phyloP scores from a whole-genome alignment of 2,329 filamentous ascomycete species.

The Aspergillus sp. region DNA sequence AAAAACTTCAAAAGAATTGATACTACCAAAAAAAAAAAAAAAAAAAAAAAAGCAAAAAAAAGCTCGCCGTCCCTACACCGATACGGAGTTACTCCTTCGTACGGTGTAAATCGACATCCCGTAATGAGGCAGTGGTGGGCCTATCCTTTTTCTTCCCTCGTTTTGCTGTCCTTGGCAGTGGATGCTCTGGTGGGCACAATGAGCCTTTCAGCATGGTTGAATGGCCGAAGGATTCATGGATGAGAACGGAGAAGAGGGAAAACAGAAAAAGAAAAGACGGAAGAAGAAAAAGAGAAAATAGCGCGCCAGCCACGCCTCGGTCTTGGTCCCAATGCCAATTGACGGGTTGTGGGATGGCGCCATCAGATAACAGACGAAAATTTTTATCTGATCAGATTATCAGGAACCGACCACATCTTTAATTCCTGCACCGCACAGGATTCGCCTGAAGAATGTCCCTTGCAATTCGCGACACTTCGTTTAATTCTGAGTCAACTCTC shows the following conservation, averaged over 20 bases:
- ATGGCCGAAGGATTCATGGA: neutral
- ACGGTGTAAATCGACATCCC: too few species aligned
- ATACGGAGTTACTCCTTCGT: too few species aligned
- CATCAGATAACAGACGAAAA: conserved; percentile 25
- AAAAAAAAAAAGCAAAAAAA: neutral
- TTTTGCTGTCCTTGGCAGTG: neutral
- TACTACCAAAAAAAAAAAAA: neutral
- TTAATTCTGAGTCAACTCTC: neutral
- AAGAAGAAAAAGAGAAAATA: neutral
- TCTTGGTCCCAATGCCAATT: conserved; percentile 3
- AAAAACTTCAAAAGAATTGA: neutral
- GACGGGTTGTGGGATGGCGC: conserved; percentile 17
- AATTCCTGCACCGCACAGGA: neutral
- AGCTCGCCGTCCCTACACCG: neutral
- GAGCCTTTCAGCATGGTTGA: neutral
- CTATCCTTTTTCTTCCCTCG: neutral
- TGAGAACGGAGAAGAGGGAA: neutral
- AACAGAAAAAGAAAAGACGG: neutral
- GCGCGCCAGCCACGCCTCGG: conserved; percentile 3
- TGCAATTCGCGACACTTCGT: neutral
- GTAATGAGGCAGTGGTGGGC: neutral
- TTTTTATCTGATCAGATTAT: conserved; percentile 28
- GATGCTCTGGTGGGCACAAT: neutral
- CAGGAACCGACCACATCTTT: conserved; percentile 1
- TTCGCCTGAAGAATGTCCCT: neutral